phyloP scores from a whole-genome alignment of 2,329 filamentous ascomycete genomes.

The Colletotrichum tanaceti region DNA sequence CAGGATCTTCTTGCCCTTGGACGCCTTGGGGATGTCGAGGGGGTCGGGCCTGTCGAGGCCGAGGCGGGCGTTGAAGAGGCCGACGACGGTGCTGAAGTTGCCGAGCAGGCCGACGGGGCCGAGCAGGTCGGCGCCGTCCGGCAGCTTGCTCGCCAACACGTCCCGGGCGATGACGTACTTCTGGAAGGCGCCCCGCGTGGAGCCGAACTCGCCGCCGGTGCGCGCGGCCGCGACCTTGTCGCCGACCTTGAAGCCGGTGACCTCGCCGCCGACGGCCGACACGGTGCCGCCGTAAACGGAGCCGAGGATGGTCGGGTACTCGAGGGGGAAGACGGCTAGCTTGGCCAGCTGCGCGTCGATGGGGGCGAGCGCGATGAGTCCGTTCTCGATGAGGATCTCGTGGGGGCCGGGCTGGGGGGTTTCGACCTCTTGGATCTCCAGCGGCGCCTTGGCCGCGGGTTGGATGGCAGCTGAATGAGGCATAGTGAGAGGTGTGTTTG shows the following conservation, averaged over 20 bases:
- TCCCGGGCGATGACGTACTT: slow-evolving; percentile 40
- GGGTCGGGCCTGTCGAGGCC: slow-evolving; percentile 44
- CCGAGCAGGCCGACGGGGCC: slow-evolving; percentile 43
- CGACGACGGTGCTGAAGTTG: slow-evolving; percentile 44
- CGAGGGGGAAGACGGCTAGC: slow-evolving; percentile 38
- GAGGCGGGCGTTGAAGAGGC: slow-evolving; percentile 43
- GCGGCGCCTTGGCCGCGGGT: slow-evolving; percentile 19
- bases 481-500: too few species aligned
- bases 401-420: slow-evolving; percentile 39
- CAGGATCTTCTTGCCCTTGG: slow-evolving; percentile 45
- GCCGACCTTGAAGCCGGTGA: slow-evolving; percentile 43
- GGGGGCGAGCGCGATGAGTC: slow-evolving; percentile 46
- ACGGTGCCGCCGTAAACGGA: slow-evolving; percentile 45
- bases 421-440: slow-evolving; percentile 28
- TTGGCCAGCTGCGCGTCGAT: slow-evolving; percentile 48
- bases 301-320: slow-evolving; percentile 36
- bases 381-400: slow-evolving; percentile 46
- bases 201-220: slow-evolving; percentile 22
- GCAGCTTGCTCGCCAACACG: slow-evolving; percentile 45
- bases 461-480: slow-evolving; percentile 34
- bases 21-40: too few species aligned
- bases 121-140: slow-evolving; percentile 43
- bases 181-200: slow-evolving; percentile 32
- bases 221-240: slow-evolving; percentile 42
- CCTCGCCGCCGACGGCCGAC: slow-evolving; percentile 42